Evolutionary conservation across 164 flowering plant genomes (phyloP), one percentile per base, ranked within the genome.

Genomic region (Sextonia rubra): DNA sequence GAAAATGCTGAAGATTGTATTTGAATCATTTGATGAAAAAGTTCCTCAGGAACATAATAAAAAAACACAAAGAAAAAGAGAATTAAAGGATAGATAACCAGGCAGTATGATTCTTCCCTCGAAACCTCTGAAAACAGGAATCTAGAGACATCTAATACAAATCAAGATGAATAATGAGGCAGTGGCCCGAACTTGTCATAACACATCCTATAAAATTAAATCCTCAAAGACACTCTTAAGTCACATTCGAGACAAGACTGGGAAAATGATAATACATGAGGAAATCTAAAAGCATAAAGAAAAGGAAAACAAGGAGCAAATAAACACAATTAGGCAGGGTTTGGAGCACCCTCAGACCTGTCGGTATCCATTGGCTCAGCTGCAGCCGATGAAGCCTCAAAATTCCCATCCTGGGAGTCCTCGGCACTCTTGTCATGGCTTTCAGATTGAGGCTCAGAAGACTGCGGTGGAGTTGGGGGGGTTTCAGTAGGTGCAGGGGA

Each of bases 361-460:
- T 90, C 90, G 0, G 91, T 89, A 9, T 90, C 95, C 95, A 90
- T 90, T 47, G 92, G 84, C 80, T 86, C 93, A 1, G 71, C 71
- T 22, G 81, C 81, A 24, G 84, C 83, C 8, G 85, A 71, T 12
- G 89, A 84, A 27, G 64, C 85, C 47, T 78, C 85, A 15, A 63
- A 75, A 1, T 74, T 48, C n/a, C 72, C 86, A 22, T 71, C 68
- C 27, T 32, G 66, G 4, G 76, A 77, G 12, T 37, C 49, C 60
- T 32, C 73, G 1, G 29, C 24, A 11, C 75, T 48, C 30, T 58
- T 68, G 9, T 78, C 85, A 2, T 73, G 70, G 8, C 73, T 80
- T 69, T 83, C 82, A 0, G 79, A 48, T 56, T 81, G 86, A 7
- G 78, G 63, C 64, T 86, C 88, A n/a, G 70, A 64, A 25, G 84